Conservation (phyloP, 2,329 filamentous ascomycete genomes). For the Pseudocercospora musae region DNA sequence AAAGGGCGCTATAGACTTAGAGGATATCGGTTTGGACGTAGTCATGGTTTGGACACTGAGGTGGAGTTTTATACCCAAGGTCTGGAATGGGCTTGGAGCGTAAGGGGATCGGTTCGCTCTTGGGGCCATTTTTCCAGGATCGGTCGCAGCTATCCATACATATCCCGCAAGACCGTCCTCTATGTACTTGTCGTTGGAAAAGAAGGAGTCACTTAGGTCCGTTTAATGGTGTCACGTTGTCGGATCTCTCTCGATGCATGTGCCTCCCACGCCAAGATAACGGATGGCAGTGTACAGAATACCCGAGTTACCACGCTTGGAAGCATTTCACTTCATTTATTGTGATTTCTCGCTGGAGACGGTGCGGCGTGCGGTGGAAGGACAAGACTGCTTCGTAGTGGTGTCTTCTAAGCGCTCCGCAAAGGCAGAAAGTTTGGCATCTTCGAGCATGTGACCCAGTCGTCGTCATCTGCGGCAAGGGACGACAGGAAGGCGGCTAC, state of each 20-base stretch:
- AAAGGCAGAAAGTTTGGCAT: neutral
- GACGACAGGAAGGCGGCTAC: neutral
- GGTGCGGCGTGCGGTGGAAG: no score
- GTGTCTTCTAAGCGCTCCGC: neutral
- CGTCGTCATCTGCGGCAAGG: constrained; percentile 1
- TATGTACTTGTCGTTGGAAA: neutral
- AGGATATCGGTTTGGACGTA: neutral
- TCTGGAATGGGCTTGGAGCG: neutral
- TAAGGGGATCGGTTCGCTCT: neutral
- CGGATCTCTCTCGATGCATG: neutral
- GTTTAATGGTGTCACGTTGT: neutral
- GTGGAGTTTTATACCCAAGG: neutral
- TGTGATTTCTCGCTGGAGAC: no score
- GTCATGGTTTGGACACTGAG: neutral
- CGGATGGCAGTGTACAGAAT: no score
- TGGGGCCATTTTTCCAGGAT: neutral
- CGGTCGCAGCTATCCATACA: neutral
- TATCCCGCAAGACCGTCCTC: neutral
- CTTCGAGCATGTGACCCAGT: neutral
- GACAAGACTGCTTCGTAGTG: neutral
- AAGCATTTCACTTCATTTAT: no score
- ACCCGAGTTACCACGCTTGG: no score
- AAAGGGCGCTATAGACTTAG: neutral
- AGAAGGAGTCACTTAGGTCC: neutral
- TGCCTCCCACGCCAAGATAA: no score